Base-by-base conservation (phyloP, 2,329 filamentous ascomycete genomes). In the Pseudogymnoascus sp. region DNA sequence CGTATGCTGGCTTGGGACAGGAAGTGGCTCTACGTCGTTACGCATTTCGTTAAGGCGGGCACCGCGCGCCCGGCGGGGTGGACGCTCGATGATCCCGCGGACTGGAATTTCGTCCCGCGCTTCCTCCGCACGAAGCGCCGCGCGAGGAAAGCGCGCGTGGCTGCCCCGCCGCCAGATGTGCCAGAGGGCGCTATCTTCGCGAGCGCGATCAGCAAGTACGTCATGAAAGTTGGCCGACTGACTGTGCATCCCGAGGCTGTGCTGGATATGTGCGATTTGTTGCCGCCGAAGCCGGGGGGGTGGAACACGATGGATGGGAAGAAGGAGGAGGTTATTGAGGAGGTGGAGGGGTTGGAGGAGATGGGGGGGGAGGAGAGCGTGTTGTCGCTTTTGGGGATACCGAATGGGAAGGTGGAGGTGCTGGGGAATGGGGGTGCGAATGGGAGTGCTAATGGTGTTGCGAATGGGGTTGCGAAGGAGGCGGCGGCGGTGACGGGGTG, bases 211-310 rank as follows among this genome's bases (percentile, higher is more conserved):
- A 87, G 84, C 78, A 93, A 92, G 78, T 93, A 93, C 74, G 90
- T 93, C 43, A 87, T 91, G 74, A 93, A 93, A 79, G 81, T 92
- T 64, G 90, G 89, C 0, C 81, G 93, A 23, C 80, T 95, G 71
- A 98, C 93, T 0, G 85, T 98, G 3, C 86, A 93, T 68, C 93
- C 95, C 0, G 89, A 92, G 69, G 81, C 90, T 57, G 80, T 93
- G 6, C 80, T 98, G 25, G 80, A 84, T 48, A 83, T 87, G 37
- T 88, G 88, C 61, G 86, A 87, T 1, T 79, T 97, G 73, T 78
- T 98, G 61, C 95, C 95, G 0, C 78, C 83, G 64, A 82, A 87
- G 60, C 91, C 92, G 0, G 86, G 83, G 10, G 88, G 87, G 21
- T 88, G 85, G 85, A 77, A 77, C 6, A 69, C 67, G 3, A 74